These are phyloP conservation scores for Yarrowia sp. DNA, from an alignment of 805 yeast genomes.

Conservation along the genomic window DNA sequence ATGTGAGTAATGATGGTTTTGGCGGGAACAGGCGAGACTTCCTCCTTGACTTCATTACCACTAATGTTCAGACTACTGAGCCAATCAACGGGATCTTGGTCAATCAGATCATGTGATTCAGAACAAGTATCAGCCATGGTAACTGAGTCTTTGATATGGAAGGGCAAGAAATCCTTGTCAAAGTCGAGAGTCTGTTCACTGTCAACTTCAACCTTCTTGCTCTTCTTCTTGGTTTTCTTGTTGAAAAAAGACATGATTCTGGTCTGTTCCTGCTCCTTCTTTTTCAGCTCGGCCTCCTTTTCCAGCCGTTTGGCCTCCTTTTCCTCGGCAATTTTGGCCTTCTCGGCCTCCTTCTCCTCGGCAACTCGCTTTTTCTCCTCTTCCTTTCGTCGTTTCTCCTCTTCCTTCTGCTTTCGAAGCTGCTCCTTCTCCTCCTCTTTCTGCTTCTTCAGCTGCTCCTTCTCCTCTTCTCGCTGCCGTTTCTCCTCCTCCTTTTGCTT, in stretches of 20 bases:
- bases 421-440: slow-evolving; percentile 25
- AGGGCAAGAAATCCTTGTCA: slow-evolving; percentile 18
- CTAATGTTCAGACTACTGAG: neutral
- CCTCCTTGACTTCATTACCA: neutral
- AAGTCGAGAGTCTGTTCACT: neutral
- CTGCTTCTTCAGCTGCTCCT: neutral
- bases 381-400: slow-evolving; percentile 9
- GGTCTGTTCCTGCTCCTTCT: slow-evolving; percentile 31
- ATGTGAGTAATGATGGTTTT: slow-evolving; percentile 12
- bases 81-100: slow-evolving; percentile 20
- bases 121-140: slow-evolving; percentile 8
- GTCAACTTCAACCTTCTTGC: neutral
- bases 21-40: neutral
- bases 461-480: neutral
- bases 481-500: slow-evolving; percentile 1
- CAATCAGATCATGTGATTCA: neutral
- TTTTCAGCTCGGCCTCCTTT: slow-evolving; percentile 27
- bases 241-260: slow-evolving; percentile 35
- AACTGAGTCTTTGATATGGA: slow-evolving; percentile 23
- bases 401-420: slow-evolving; percentile 9
- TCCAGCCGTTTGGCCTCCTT: slow-evolving; percentile 23
- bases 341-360: slow-evolving; percentile 17
- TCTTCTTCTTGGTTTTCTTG: slow-evolving; percentile 25
- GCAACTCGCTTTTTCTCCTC: slow-evolving; percentile 16
- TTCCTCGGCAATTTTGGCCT: slow-evolving; percentile 12